Percentiles rank a stretch among this genome's conserved stretches.
phyloP scores from a whole-genome alignment of 2,329 filamentous ascomycete genomes.

The Aspergillus terreus region DNA sequence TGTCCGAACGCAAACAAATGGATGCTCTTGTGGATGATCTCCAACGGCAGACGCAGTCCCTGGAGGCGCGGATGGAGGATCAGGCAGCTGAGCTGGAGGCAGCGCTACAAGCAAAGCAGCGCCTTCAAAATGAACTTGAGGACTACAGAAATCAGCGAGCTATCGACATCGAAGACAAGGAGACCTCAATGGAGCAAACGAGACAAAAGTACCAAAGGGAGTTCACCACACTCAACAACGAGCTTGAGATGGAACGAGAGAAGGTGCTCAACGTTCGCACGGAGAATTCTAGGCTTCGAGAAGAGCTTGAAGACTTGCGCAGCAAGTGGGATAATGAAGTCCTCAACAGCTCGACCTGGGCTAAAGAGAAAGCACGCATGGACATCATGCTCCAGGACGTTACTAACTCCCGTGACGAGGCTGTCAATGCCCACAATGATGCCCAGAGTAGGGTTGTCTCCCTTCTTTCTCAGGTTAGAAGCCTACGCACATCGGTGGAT shows the following conservation, averaged over 20 bases:
- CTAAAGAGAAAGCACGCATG: conserved; percentile 91
- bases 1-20: conserved; percentile 89
- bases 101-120: conserved; percentile 83
- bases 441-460: conserved; percentile 90
- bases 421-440: conserved; percentile 87
- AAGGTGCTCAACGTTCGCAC: conserved; percentile 79
- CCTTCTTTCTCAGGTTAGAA: conserved; percentile 83
- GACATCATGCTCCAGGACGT: conserved; percentile 87
- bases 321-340: conserved; percentile 99
- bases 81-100: conserved; percentile 83
- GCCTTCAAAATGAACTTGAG: conserved; percentile 93
- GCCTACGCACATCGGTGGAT: conserved; percentile 77
- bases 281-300: conserved; percentile 83
- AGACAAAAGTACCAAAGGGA: conserved; percentile 96
- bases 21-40: conserved; percentile 83
- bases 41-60: conserved; percentile 81
- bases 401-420: conserved; percentile 87
- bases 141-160: conserved; percentile 94
- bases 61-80: conserved; percentile 89
- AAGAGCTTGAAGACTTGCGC: conserved; percentile 90
- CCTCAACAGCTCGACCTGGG: conserved; percentile 95
- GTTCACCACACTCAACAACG: conserved; percentile 81
- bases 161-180: conserved; percentile 95
- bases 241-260: conserved; percentile 89
- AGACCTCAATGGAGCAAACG: conserved; percentile 92